phyloP scores from a whole-genome alignment of 2,329 filamentous ascomycete species.

The Calonectria honghensis region DNA sequence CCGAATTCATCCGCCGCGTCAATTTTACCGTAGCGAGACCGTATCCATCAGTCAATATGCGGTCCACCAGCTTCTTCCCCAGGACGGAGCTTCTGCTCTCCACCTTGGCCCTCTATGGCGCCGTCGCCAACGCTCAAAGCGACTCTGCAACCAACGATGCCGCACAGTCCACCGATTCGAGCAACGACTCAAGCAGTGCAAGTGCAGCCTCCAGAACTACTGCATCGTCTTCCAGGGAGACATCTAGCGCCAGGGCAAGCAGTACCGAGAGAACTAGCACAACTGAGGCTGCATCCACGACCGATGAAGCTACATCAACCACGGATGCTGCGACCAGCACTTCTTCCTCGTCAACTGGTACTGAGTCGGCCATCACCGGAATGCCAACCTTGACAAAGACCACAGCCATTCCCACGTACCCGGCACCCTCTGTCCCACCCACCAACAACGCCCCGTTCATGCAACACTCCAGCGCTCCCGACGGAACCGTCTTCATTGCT shows the following conservation, averaged over 20 bases:
- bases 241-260: slow-evolving; percentile 34
- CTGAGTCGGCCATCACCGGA: slow-evolving; percentile 54
- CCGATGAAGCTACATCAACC: slow-evolving; percentile 40
- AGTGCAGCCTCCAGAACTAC: slow-evolving; percentile 32
- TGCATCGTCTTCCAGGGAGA: slow-evolving; percentile 44
- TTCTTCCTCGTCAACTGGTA: slow-evolving; percentile 41
- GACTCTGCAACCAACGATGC: slow-evolving; percentile 46
- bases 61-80: slow-evolving; percentile 54
- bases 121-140: slow-evolving; percentile 59
- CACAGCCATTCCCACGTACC: slow-evolving; percentile 73
- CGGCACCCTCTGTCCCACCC: slow-evolving; percentile 85
- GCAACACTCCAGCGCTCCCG: slow-evolving; percentile 88
- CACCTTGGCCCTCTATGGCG: slow-evolving; percentile 55
- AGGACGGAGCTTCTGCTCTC: slow-evolving; percentile 54
- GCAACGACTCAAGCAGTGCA: slow-evolving; percentile 15
- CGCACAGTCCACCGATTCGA: slow-evolving; percentile 37
- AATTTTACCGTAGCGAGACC: not conserved
- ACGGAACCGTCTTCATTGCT: slow-evolving; percentile 96
- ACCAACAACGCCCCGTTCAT: slow-evolving; percentile 92
- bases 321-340: slow-evolving; percentile 45
- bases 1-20: not conserved
- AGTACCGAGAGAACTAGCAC: slow-evolving; percentile 35
- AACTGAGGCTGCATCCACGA: slow-evolving; percentile 40
- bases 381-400: slow-evolving; percentile 66
- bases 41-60: slow-evolving; percentile 50